Evolutionary conservation across 352 stramenopile species (phyloP).

Genomic region (Globisporangium megalacanthum): DNA sequence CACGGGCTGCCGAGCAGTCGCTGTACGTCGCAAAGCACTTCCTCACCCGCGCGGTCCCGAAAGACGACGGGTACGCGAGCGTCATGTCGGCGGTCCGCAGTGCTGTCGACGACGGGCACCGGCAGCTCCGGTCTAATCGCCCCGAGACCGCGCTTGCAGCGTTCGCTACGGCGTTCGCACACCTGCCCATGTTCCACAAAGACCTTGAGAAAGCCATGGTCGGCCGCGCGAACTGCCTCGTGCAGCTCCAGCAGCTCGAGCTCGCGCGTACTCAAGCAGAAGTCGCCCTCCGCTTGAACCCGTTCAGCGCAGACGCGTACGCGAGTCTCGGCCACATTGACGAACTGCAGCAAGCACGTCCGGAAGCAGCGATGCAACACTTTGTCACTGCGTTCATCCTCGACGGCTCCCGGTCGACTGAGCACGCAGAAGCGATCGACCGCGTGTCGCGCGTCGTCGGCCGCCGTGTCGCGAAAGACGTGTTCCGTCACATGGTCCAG

Average conservation of each 20-base stretch:
- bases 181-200: constrained; percentile 63
- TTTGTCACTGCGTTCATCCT: constrained; percentile 81
- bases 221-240: constrained; percentile 52
- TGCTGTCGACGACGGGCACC: constrained; percentile 55
- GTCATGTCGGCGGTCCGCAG: constrained; percentile 43
- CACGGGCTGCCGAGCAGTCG: constrained; percentile 28
- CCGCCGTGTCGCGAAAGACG: constrained; percentile 52
- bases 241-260: constrained; percentile 40
- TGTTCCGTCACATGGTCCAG: constrained; percentile 68
- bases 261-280: constrained; percentile 36
- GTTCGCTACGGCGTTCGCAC: constrained; percentile 54
- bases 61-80: constrained; percentile 42
- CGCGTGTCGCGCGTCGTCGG: constrained; percentile 62
- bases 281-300: constrained; percentile 53
- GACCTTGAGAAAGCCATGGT: constrained; percentile 52
- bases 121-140: constrained; percentile 37
- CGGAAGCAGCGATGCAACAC: constrained; percentile 73
- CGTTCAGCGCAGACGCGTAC: constrained; percentile 67
- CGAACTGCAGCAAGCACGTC: constrained; percentile 33
- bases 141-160: constrained; percentile 48
- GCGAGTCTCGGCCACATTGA: constrained; percentile 59
- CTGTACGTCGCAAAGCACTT: constrained; percentile 72
- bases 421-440: constrained; percentile 69
- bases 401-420: constrained; percentile 63
- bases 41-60: constrained; percentile 46